Base-by-base conservation (phyloP, 176 grass and related monocot species). In the Ensete glaucum region DNA sequence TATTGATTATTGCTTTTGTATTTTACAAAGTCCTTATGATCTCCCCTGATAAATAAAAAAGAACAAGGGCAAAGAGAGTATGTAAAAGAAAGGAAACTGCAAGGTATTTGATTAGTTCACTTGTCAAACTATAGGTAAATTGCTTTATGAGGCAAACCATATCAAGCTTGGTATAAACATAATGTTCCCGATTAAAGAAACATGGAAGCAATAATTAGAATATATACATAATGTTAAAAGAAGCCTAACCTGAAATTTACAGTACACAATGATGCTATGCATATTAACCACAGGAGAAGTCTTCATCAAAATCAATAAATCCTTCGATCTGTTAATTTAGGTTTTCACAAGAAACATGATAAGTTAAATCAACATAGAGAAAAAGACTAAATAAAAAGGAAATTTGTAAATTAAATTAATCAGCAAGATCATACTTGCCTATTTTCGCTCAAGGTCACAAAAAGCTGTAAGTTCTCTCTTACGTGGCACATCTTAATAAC, bases 201-300 rank as follows among this genome's bases (percentile, higher is more conserved):
- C n/a, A 64, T 77, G 43, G n/a, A 69, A 16, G 14, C 26, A 69
- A 8, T 27, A 69, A 49, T 16, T 48, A 50, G 67, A 27, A 52
- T 65, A 52, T 23, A 24, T n/a, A 54, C 62, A 49, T 22, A 85
- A 49, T 53, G 43, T 67, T 26, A 73, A 82, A 80, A 91, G 65
- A 83, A 76, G 29, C 24, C 75, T 87, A 74, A 92, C 95, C 88
- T 98, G 95, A 87, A 93, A 98, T 76, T 98, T 98, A 78, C 95
- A 98, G 65, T 98, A 98, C 63, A 93, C 76, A 77, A 98, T 98
- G 80, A 98, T 89, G 84, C 90, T 93, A 74, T 57, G 89, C 84
- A 98, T 93, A 56, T 84, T 66, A 85, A 81, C 82, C 87, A 91
- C 89, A 82, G 84, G 85, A 68, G 86, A 80, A 74, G 88, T 77